Base-by-base conservation (phyloP, 108 stramenopile species). In the Skeletonema menzelii region DNA sequence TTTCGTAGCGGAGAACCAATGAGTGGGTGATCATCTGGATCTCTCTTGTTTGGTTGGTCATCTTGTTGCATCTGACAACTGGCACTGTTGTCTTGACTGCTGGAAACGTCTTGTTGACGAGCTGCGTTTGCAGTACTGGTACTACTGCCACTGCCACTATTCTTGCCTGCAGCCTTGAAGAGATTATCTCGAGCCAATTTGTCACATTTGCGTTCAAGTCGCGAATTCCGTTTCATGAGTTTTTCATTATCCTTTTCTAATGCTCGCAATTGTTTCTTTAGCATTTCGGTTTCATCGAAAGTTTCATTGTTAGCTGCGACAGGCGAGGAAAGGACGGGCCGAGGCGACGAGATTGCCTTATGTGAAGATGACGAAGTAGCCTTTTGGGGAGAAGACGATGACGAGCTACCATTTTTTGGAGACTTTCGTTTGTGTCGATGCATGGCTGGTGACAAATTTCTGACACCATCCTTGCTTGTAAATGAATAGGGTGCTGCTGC, bases 231-330 rank as follows among this genome's bases (percentile, higher is more conserved):
- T 20, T 58, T 73, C 64, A 37, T 26, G 19, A 73, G 64, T 14
- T 15, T 55, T 58, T 73, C 40, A 40, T 73, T 73, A 15, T 73
- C 72, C 24, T 73, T 35, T 40, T 73, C 64, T 15, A 73, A 56
- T 28, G 56, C 24, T 27, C n/a, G n/a, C 56, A 65, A 58, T 27
- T 61, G 63, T 44, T 65, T 42, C 53, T 44, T 34, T 20, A 65
- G 58, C 42, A 32, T 38, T 27, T 44, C 22, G 38, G 35, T 27
- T 63, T 72, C 47, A 17, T 60, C 42, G 19, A 37, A 12, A 26
- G 24, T 5, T 13, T 69, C 32, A 53, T 1, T 53, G n/a, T 53
- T 53, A 7, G 10, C 17, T 53, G 17, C 28, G 59, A 8, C 0
- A 24, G 56, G 56, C 15, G 13, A 5, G 37, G 28, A 35, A 27